Base-by-base conservation (phyloP, 441 rosid genomes). In the Gossypium armourianum region DNA sequence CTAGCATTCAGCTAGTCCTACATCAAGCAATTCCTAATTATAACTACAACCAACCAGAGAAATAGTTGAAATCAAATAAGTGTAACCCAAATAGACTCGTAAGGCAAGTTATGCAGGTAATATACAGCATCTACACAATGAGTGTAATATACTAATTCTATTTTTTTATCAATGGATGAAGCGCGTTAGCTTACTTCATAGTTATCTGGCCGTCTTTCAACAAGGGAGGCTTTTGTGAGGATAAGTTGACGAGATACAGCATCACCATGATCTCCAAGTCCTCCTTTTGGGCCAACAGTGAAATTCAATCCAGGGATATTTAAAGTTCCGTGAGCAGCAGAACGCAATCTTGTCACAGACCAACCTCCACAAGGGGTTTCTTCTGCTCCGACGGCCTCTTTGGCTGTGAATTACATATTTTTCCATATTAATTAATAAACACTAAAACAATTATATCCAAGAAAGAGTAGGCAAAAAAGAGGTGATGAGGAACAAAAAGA, bases 211-310 rank as follows among this genome's bases (percentile, higher is more conserved):
- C 97, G 92, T 76, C 99, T 92, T 82, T 96, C 97, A 64, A 92
- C 90, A 69, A 96, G 90, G 10, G 99, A 96, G 78, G 78, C 88
- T 84, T 86, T 90, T 29, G 99, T 88, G 77, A 96, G 89, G 79
- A 91, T 88, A 63, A 96, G 90, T 74, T 92, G 98, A 64, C 88
- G 92, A 72, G 90, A 83, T 21, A 92, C 86, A 72, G 96, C 83
- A 90, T 90, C 99, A 68, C 99, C 99, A 81, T 84, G 91, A 75
- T 89, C 97, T 74, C 99, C 99, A 76, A 92, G 91, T 62, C 97
- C 97, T 72, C 97, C 97, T 83, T 88, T 92, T 53, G 97, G 97
- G 68, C 97, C 99, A 72, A 92, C 82, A 70, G 78, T 87, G 83
- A 94, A 88, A 74, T 82, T 85, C 77, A 89, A 83, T 74, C 95